Conservation (phyloP, 176 grass and related monocot genomes). For the Guadua angustifolia region DNA sequence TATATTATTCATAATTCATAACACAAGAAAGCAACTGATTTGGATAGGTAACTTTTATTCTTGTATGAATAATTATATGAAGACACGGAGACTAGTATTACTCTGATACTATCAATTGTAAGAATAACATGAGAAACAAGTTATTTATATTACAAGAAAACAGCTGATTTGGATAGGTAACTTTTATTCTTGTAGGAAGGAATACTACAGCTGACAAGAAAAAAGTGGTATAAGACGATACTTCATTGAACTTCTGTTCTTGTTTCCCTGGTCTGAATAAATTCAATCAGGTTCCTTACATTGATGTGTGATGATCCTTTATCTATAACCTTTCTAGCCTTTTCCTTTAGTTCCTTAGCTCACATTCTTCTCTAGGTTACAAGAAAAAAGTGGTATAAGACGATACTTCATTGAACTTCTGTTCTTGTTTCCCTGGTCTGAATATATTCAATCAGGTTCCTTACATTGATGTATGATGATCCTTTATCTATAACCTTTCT, state of each 20-base stretch:
- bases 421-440: not conserved
- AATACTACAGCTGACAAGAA: not conserved
- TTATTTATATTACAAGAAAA: not conserved
- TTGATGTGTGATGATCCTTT: conserved; percentile 57
- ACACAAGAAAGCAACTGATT: no score
- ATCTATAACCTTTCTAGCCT: conserved; percentile 50
- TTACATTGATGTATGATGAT: conserved; percentile 49
- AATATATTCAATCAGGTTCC: conserved; percentile 39
- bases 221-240: not conserved
- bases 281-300: conserved; percentile 37
- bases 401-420: not conserved
- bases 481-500: conserved; percentile 54
- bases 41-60: no score
- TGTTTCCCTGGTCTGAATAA: not conserved
- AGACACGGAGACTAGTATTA: not conserved
- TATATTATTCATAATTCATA: no score
- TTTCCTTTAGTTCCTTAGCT: conserved; percentile 39
- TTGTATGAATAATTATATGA: not conserved
- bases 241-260: not conserved
- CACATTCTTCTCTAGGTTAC: conserved; percentile 53
- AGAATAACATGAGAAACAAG: not conserved
- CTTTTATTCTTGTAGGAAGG: not conserved
- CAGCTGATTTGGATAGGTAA: not conserved
- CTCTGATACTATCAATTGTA: not conserved
- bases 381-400: not conserved